Percentiles rank a stretch among this genome's conserved stretches.
Conservation (phyloP, 345 rosid genomes). For the Garcia nutans region DNA sequence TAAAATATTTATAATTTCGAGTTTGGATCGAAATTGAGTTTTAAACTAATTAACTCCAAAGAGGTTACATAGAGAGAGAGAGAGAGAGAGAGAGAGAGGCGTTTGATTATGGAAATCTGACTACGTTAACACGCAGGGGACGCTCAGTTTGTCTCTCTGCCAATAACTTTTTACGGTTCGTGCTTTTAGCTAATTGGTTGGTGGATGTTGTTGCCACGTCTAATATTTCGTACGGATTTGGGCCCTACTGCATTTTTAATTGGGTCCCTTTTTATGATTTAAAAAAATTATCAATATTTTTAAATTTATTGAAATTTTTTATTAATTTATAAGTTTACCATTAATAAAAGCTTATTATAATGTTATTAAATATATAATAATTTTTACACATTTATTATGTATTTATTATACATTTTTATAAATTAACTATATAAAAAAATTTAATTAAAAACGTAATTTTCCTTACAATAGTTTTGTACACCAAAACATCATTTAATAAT, state of each 20-base stretch:
- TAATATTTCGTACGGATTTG: neutral
- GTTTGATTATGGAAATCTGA: neutral
- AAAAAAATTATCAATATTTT: no score
- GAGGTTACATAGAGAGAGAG: neutral
- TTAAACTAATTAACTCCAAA: neutral
- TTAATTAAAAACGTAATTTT: no score
- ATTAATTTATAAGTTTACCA: no score
- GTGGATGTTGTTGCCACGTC: neutral
- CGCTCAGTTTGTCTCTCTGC: neutral
- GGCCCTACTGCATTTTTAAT: neutral
- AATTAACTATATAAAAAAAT: no score
- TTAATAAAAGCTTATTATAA: no score
- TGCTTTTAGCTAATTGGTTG: neutral
- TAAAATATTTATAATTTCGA: neutral
- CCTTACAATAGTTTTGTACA: no score
- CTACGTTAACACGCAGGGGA: slow-evolving; percentile 6
- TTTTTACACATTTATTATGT: no score
- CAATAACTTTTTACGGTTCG: neutral
- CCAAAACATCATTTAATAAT: no score
- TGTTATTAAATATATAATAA: no score
- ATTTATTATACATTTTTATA: no score
- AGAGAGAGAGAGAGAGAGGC: neutral
- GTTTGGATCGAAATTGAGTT: neutral
- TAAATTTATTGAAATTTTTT: no score
- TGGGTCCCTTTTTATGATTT: neutral